Evolutionary conservation across 345 rosid species (phyloP), one percentile per base, ranked within the genome.

Genomic region (Streptanthus diversifolius): DNA sequence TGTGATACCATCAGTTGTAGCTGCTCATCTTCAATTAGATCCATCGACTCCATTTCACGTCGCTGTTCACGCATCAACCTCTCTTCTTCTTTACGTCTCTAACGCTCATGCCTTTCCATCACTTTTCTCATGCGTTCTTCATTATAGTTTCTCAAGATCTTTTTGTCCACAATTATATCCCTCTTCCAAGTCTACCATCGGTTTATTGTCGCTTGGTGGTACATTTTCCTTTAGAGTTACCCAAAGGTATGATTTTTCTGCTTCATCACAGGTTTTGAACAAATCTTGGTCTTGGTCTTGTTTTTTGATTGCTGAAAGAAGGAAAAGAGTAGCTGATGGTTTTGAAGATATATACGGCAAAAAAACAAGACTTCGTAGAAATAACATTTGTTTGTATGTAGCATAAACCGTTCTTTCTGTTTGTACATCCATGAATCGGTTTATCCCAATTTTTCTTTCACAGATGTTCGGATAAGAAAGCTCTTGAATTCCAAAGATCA

Each of bases 11-110:
- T 90, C 80, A 95, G 87, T 77, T 95, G 98, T 78, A 92, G 84
- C 77, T 92, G 99, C 71, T 95, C 98, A 84, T 95, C 99, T 80
- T 95, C 99, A 44, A 95, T 82, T 77, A 95, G 97, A 83, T 92
- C 99, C 96, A 92, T 86, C 52, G 99, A 87, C 74, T 95, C 99
- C 66, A 87, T 75, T 81, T 95, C 99, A 73, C 96, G 96, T 75
- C 45, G 84, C 73, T 92, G 96, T 81, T 92, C 99, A 80, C 99
- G 99, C 77, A 91, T 70, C 84, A 90, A 68, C 74, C 88, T 88
- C 80, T 95, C 99, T 80, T 92, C 97, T 84, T 95, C 98, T 67
- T 95, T 95, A 67, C 89, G 80, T 82, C 95, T 89, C 83, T 95
- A 98, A 73, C 98, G 99, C 59, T 88, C 98, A 54, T 61, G 84